These are phyloP conservation scores for Pyrus bretschneideri DNA, from an alignment of 306 rosid species.

Conservation along the genomic window DNA sequence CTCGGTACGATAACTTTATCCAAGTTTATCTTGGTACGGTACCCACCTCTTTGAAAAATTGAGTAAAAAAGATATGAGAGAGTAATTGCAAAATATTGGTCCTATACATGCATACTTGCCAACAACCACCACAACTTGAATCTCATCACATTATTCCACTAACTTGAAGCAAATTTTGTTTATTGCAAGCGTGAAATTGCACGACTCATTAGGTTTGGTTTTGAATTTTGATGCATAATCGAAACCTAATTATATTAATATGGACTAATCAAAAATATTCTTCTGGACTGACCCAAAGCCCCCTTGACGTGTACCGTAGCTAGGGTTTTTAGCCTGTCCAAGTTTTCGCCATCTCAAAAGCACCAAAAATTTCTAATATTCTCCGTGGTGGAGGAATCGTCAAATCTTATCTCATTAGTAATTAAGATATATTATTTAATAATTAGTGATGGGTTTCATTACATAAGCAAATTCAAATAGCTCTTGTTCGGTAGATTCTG, in stretches of 20 bases:
- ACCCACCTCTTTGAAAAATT: constrained; percentile 5
- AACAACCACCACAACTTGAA: constrained; percentile 2
- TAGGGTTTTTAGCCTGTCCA: constrained; percentile 15
- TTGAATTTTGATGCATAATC: constrained; percentile 6
- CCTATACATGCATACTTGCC: constrained; percentile 9
- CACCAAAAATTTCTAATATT: constrained; percentile 26
- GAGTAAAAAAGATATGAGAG: constrained; percentile 1
- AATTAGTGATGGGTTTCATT: constrained; percentile 6
- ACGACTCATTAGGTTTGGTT: not conserved
- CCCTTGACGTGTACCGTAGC: constrained; percentile 25
- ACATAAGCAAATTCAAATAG: constrained; percentile 25
- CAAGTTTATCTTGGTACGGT: not conserved
- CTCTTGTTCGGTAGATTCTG: not conserved
- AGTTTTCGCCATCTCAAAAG: constrained; percentile 21
- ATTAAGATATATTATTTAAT: not conserved
- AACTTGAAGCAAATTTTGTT: not conserved
- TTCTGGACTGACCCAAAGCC: not conserved
- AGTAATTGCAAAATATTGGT: constrained; percentile 15
- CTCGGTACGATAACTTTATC: too few relatives aligned
- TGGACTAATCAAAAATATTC: not conserved
- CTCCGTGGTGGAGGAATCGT: constrained; percentile 40
- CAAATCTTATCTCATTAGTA: constrained; percentile 26
- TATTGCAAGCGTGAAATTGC: constrained; percentile 10
- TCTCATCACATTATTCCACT: not conserved
- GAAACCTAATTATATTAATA: constrained; percentile 1